Evolutionary conservation across 495 filamentous ascomycete genomes (phyloP).

Genomic region (Xylaria palmicola): DNA sequence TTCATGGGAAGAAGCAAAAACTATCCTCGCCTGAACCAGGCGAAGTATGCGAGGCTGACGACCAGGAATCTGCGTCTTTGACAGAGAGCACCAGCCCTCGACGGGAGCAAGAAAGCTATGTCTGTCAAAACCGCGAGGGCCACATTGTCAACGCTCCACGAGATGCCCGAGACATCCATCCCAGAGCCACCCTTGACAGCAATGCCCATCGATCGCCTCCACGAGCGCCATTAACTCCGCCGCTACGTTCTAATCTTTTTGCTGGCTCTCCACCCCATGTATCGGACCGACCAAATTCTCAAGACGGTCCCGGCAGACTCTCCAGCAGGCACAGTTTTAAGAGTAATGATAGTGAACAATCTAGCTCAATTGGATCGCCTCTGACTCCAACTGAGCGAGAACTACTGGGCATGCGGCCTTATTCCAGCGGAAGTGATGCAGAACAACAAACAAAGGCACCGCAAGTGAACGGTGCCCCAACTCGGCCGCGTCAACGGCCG

Average conservation of each 20-base stretch:
- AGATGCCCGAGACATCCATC: not conserved
- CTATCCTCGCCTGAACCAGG: slow-evolving; percentile 29
- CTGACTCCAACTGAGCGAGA: slow-evolving; percentile 25
- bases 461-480: slow-evolving; percentile 19
- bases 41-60: slow-evolving; percentile 25
- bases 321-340: slow-evolving; percentile 2
- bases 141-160: not conserved
- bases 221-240: not conserved
- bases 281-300: not conserved
- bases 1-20: not conserved
- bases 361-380: slow-evolving; percentile 19
- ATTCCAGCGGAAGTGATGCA: slow-evolving; percentile 14
- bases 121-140: not conserved
- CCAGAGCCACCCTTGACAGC: not conserved
- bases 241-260: not conserved
- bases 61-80: slow-evolving; percentile 15
- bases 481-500: slow-evolving; percentile 32
- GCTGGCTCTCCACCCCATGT: not conserved
- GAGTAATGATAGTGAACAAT: slow-evolving; percentile 12
- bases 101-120: not conserved
- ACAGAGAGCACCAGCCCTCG: slow-evolving; percentile 5
- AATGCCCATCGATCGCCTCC: not conserved
- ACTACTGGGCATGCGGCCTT: slow-evolving; percentile 20
- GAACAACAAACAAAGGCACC: slow-evolving; percentile 20
- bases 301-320: not conserved